These are phyloP conservation scores for Colletotrichum liriopes DNA, from an alignment of 2,329 filamentous ascomycete species.

Conservation along the genomic window DNA sequence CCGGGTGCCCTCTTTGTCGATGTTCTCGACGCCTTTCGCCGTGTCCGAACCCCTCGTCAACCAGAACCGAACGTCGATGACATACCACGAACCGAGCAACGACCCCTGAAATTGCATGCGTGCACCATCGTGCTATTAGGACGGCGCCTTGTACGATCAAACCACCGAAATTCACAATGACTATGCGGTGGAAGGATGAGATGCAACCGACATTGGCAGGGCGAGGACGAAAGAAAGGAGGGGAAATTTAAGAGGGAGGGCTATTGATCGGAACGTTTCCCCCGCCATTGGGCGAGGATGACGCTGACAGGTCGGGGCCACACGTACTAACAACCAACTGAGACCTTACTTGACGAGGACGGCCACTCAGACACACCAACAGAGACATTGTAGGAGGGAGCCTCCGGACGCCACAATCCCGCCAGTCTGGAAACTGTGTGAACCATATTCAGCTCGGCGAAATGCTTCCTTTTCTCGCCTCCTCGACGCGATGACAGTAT, in stretches of 20 bases:
- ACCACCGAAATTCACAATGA: conserved; percentile 20
- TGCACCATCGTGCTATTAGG: conserved; percentile 14
- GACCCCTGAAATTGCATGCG: conserved; percentile 27
- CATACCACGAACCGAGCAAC: conserved; percentile 26
- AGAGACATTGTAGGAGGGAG: conserved; percentile 9
- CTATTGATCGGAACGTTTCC: neutral
- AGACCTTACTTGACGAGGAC: neutral
- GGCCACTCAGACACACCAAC: conserved; percentile 8
- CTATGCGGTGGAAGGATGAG: conserved; percentile 4
- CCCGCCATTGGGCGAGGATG: conserved; percentile 20
- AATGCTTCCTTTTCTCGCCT: conserved; percentile 19
- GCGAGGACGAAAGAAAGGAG: conserved; percentile 13
- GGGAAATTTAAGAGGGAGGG: neutral
- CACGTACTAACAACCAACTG: conserved; percentile 1
- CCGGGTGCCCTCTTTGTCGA: conserved; percentile 38
- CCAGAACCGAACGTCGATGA: conserved; percentile 30
- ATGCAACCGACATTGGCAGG: conserved; percentile 13
- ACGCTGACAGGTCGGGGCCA: conserved; percentile 12
- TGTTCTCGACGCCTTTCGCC: conserved; percentile 30
- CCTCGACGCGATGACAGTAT: neutral
- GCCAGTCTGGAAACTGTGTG: conserved; percentile 18
- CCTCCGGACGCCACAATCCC: conserved; percentile 31
- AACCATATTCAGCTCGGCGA: conserved; percentile 25
- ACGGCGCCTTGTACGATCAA: conserved; percentile 31
- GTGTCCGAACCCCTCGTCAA: conserved; percentile 37